Conservation (phyloP, 2,329 filamentous ascomycete genomes). For the Monosporascus sp. region DNA sequence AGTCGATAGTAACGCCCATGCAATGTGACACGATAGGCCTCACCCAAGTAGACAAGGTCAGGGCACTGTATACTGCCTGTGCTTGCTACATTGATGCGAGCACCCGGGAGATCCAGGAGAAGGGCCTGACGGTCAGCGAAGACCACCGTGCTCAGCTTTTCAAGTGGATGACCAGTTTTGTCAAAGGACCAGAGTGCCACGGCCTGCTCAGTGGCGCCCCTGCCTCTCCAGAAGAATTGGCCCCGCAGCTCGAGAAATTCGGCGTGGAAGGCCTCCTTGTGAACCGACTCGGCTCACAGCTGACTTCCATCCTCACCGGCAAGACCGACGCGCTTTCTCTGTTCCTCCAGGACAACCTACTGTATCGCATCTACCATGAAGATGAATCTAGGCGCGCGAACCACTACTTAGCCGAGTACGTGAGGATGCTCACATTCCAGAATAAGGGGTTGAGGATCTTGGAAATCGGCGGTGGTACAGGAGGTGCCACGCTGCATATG, state of each 20-base stretch:
- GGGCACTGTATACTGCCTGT: background rate
- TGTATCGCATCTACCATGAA: background rate
- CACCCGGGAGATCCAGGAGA: background rate
- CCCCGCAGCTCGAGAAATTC: background rate
- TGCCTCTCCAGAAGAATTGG: background rate
- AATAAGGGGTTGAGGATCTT: background rate
- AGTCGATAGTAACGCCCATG: background rate
- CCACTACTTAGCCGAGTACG: constrained; percentile 1
- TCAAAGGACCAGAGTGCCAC: background rate
- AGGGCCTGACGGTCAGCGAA: background rate
- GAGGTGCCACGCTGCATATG: background rate
- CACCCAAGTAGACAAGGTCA: background rate
- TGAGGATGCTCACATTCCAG: constrained; percentile 1
- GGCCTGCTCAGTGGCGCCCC: background rate
- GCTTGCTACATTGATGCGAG: background rate
- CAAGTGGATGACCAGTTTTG: background rate
- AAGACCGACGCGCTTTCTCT: background rate
- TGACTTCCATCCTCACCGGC: background rate
- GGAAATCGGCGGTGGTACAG: background rate
- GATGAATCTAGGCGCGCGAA: background rate
- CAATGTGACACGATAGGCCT: background rate
- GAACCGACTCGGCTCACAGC: background rate
- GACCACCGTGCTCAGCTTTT: background rate
- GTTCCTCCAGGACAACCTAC: background rate
- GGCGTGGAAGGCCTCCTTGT: background rate